These are phyloP conservation scores for Biscutella auriculata DNA, from an alignment of 441 rosid genomes.

Conservation along the genomic window DNA sequence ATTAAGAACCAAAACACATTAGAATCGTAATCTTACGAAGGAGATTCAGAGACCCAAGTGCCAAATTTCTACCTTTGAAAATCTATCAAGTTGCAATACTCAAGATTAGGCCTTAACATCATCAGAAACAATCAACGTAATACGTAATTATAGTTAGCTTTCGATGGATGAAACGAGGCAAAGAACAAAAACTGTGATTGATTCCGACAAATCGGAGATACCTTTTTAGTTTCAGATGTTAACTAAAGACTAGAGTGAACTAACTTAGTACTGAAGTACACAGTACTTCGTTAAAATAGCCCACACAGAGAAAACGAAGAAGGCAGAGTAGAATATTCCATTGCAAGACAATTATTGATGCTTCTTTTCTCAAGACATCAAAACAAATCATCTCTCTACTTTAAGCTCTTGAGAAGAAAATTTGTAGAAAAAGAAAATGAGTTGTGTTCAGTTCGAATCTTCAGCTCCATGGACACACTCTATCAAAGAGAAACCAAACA, in stretches of 20 bases:
- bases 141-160: constrained; percentile 26
- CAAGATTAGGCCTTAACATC: too few relatives aligned
- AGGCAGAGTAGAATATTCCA: too few relatives aligned
- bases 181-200: constrained; percentile 35
- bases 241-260: too few relatives aligned
- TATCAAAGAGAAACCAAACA: not conserved
- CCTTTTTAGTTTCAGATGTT: too few relatives aligned
- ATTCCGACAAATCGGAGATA: constrained; percentile 23
- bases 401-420: too few relatives aligned
- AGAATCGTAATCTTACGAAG: constrained; percentile 1
- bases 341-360: too few relatives aligned
- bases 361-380: too few relatives aligned
- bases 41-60: not conserved
- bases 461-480: constrained; percentile 2
- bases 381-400: not conserved
- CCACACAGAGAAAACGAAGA: too few relatives aligned
- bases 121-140: too few relatives aligned
- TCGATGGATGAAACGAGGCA: constrained; percentile 41
- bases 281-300: too few relatives aligned
- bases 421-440: not conserved
- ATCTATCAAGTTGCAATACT: not conserved
- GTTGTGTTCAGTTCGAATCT: constrained; percentile 8
- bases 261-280: too few relatives aligned
- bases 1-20: not conserved
- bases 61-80: not conserved